phyloP scores from a whole-genome alignment of 2,329 filamentous ascomycete species.

The Emergomyces orientalis region DNA sequence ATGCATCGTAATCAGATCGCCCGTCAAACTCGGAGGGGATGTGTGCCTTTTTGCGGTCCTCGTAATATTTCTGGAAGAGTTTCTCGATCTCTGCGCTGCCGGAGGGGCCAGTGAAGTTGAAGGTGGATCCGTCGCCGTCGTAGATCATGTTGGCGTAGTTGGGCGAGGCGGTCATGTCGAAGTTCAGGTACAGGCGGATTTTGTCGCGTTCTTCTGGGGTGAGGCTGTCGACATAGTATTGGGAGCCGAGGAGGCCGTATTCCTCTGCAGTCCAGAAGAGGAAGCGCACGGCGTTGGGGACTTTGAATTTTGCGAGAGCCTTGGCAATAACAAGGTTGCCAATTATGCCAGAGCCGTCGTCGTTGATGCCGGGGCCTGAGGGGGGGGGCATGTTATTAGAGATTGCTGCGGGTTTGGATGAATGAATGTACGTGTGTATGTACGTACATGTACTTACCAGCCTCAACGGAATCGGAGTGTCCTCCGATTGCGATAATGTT shows the following conservation, averaged over 20 bases:
- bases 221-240: conserved; percentile 47
- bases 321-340: conserved; percentile 51
- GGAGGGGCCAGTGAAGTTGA: conserved; percentile 45
- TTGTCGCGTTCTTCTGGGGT: conserved; percentile 45
- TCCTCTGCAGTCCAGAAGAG: conserved; percentile 57
- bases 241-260: conserved; percentile 52
- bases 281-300: conserved; percentile 62
- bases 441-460: conserved; percentile 15
- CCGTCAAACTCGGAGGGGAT: conserved; percentile 68
- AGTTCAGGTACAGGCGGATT: conserved; percentile 60
- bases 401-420: not conserved
- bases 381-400: not conserved
- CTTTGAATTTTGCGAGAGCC: conserved; percentile 59
- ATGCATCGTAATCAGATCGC: conserved; percentile 69
- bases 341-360: conserved; percentile 62
- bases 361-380: conserved; percentile 61
- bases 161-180: conserved; percentile 61
- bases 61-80: conserved; percentile 60
- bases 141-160: conserved; percentile 50
- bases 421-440: not conserved
- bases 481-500: conserved; percentile 52
- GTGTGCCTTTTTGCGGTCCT: conserved; percentile 52
- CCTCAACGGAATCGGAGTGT: conserved; percentile 53
- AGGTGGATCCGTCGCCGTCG: conserved; percentile 49
- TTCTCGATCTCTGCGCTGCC: conserved; percentile 62